phyloP scores from a whole-genome alignment of 2,329 filamentous ascomycete genomes.

The Microdochium paspali region DNA sequence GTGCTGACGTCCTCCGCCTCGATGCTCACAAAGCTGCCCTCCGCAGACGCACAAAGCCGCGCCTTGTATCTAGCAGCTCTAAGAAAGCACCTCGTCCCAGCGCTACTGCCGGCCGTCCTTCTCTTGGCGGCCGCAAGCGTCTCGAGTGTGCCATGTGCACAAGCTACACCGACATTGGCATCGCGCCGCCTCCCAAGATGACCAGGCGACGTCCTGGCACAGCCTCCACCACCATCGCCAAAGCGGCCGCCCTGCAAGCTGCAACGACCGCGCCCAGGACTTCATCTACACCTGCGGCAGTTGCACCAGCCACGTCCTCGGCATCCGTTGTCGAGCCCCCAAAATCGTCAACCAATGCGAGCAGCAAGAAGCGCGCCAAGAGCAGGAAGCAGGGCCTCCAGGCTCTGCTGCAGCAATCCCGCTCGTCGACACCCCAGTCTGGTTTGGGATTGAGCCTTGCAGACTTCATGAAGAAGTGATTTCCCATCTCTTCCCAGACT shows the following conservation, averaged over 20 bases:
- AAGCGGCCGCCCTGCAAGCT: background rate
- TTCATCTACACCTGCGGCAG: background rate
- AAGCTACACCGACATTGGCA: background rate
- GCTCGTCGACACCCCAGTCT: slow-evolving; percentile 23
- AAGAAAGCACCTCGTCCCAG: background rate
- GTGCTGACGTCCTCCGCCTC: slow-evolving; percentile 29
- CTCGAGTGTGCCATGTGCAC: background rate
- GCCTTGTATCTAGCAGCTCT: background rate
- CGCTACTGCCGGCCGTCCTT: slow-evolving; percentile 1
- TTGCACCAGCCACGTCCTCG: slow-evolving; percentile 2
- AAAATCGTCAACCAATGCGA: slow-evolving; percentile 37
- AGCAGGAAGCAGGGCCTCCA: slow-evolving; percentile 57
- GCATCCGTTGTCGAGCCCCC: slow-evolving; percentile 18
- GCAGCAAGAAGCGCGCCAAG: slow-evolving; percentile 57
- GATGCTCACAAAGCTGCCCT: slow-evolving; percentile 34
- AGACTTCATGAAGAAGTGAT: slow-evolving; percentile 39
- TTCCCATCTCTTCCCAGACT: background rate
- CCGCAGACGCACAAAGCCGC: slow-evolving; percentile 22
- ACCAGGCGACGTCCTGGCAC: background rate
- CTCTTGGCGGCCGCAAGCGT: background rate
- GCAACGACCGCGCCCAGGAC: background rate
- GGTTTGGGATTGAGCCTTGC: slow-evolving; percentile 40
- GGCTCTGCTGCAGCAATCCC: slow-evolving; percentile 48
- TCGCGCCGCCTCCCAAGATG: background rate
- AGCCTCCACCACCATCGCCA: background rate